Evolutionary conservation across 495 filamentous ascomycete genomes (phyloP).

Genomic region (Alectoria sarmentosa): DNA sequence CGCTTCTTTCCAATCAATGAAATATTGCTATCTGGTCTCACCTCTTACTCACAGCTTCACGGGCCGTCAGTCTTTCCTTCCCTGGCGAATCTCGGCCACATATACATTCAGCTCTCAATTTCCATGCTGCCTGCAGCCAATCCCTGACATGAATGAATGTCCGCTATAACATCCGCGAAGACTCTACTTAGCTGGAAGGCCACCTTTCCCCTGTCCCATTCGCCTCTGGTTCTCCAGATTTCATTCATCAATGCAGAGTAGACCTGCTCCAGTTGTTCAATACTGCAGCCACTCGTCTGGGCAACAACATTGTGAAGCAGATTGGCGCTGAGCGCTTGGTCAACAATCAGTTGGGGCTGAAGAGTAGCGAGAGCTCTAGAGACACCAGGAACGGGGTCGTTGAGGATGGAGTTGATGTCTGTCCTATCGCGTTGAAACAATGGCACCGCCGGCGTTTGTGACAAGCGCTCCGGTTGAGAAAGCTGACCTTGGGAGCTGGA

Average conservation of each 20-base stretch:
- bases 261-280: constrained; percentile 93
- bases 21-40: neutral
- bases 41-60: neutral
- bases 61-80: neutral
- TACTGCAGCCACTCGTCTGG: constrained; percentile 67
- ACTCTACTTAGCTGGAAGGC: constrained; percentile 50
- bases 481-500: constrained; percentile 38
- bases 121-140: constrained; percentile 34
- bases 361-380: constrained; percentile 23
- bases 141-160: constrained; percentile 66
- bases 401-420: constrained; percentile 40
- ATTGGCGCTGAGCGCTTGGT: constrained; percentile 45
- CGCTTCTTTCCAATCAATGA: constrained; percentile 4
- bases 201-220: constrained; percentile 75
- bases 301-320: constrained; percentile 54
- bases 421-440: constrained; percentile 34
- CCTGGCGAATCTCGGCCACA: too few species aligned
- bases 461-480: constrained; percentile 25
- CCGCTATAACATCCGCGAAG: constrained; percentile 74
- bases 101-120: constrained; percentile 12
- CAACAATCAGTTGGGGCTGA: constrained; percentile 42
- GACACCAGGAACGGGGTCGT: constrained; percentile 37
- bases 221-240: constrained; percentile 68
- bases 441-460: constrained; percentile 40
- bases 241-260: constrained; percentile 85